These are phyloP conservation scores for Ogataea salicorniae DNA, from an alignment of 805 yeast genomes.

Conservation along the genomic window DNA sequence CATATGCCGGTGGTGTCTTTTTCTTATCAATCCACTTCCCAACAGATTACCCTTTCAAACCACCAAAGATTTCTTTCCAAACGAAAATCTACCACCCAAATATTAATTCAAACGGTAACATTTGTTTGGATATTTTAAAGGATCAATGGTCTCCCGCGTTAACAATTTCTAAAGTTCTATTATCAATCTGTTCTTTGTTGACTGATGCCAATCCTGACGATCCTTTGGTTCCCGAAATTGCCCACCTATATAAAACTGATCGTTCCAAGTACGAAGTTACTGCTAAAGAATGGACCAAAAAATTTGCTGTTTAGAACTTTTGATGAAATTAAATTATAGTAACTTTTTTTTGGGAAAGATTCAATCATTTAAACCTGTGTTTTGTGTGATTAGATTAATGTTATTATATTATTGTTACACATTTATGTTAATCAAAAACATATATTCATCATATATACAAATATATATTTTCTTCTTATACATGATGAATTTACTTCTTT, in stretches of 20 bases:
- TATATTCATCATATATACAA: too few relatives aligned
- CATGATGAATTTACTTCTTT: too few relatives aligned
- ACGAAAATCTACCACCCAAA: conserved; percentile 97
- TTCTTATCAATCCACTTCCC: conserved; percentile 97
- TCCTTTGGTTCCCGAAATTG: conserved; percentile 97
- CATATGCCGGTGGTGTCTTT: conserved; percentile 79
- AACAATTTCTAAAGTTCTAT: conserved; percentile 89
- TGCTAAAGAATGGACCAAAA: conserved; percentile 98
- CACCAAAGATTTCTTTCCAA: conserved; percentile 90
- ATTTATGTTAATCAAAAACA: too few relatives aligned
- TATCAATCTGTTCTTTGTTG: conserved; percentile 90
- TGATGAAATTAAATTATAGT: too few relatives aligned
- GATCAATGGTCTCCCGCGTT: conserved; percentile 99
- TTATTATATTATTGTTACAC: not conserved
- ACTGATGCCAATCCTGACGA: conserved; percentile 99
- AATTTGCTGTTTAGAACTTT: conserved; percentile 72
- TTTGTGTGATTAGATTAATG: not conserved
- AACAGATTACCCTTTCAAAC: conserved; percentile 98
- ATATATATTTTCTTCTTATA: too few relatives aligned
- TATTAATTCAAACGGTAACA: conserved; percentile 92
- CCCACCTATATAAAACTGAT: conserved; percentile 93
- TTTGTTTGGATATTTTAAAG: conserved; percentile 92
- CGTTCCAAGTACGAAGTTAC: conserved; percentile 91
- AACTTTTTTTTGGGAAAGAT: not conserved
- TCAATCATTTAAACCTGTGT: too few relatives aligned